Evolutionary conservation across 1,139 yeast species (phyloP), one percentile per base, ranked within the genome.

Genomic region (Kluyveromyces sp.): DNA sequence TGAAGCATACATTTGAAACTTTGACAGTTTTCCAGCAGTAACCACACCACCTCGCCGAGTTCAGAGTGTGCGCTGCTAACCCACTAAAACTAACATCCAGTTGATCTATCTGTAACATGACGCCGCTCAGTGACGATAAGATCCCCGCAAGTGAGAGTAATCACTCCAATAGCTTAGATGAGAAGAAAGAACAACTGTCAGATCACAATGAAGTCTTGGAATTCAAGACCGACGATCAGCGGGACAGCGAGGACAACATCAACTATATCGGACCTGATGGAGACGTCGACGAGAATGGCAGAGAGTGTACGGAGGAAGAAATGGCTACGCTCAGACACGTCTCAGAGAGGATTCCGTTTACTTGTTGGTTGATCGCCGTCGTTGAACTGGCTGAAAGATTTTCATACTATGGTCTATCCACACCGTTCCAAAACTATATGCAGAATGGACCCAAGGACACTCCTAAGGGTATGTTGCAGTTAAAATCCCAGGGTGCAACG

Each of bases 311-410:
- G 3, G 58, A 52, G 32, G 63, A 58, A 33, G 63, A 60, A 40
- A 33, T 54, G 50, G 40, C 42, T 17, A 57, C 59, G 15, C 44
- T 60, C 36, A 55, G 51, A 45, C 62, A 51, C 40, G 61, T 60
- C 13, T 36, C 50, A 8, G 63, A 61, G 19, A 42, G 41, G 13
- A 57, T 58, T 34, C 63, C 63, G 4, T 40, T 57, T 15, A 50
- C 62, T 43, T 79, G 85, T 53, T 85, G 84, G 79, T 70, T 82
- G 46, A 84, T 85, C 42, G 88, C 92, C 30, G 51, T 83, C 41
- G 85, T 85, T 34, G 95, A 85, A 64, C 75, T 85, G 51, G 78
- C 89, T 35, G 95, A 85, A 65, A 75, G 95, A 55, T 85, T 85
- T 62, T 74, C 92, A n/a, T 85, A 80, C 70, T 85, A 84, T 57